phyloP scores from a whole-genome alignment of 2,329 filamentous ascomycete genomes.

The Fusarium multiceps region DNA sequence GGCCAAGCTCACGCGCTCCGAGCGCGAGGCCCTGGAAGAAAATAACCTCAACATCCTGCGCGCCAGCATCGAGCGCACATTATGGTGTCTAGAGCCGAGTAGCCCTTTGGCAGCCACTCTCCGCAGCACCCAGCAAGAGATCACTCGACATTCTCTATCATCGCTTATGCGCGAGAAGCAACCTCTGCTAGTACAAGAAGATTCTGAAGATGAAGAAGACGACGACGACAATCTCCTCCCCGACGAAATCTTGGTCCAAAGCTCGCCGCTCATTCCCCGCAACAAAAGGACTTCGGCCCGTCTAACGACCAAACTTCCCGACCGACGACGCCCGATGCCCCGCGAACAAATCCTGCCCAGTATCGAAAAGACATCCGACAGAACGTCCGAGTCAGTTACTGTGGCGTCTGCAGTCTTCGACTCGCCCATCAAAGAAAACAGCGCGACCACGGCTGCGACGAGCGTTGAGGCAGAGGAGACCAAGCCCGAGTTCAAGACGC shows the following conservation, averaged over 20 bases:
- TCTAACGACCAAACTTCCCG: background rate
- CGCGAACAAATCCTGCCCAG: background rate
- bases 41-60: conserved; percentile 25
- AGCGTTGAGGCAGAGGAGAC: conserved; percentile 2
- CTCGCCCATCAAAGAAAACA: conserved; percentile 3
- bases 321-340: background rate
- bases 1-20: conserved; percentile 25
- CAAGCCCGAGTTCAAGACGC: conserved; percentile 1
- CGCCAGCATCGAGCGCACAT: conserved; percentile 13
- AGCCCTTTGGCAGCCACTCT: conserved; percentile 9
- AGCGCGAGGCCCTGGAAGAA: conserved; percentile 22
- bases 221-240: background rate
- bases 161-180: conserved; percentile 8
- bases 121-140: background rate
- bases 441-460: conserved; percentile 13
- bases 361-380: conserved; percentile 5
- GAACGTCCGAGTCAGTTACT: background rate
- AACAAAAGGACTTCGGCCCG: background rate
- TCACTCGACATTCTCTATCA: conserved; percentile 10
- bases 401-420: background rate
- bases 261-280: background rate
- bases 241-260: background rate
- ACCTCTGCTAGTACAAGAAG: background rate
- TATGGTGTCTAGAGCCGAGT: conserved; percentile 12
- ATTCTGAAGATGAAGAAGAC: background rate